phyloP scores from a whole-genome alignment of 768 basidiomycete species.

The Trametes cubensis region DNA sequence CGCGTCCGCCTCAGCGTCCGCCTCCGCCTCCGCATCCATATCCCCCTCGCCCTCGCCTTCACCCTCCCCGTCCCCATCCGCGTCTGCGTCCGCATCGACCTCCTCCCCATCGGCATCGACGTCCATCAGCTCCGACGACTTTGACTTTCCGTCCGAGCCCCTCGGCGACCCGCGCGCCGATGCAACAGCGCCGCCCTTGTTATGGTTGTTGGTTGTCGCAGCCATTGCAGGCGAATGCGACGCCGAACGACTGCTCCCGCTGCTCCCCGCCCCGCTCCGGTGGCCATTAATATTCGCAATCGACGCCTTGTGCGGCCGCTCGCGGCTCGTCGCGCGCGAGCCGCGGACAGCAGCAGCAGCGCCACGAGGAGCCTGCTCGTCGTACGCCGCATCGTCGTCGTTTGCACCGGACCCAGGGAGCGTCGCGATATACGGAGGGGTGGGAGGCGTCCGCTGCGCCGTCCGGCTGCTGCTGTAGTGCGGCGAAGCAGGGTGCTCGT shows the following conservation, averaged over 20 bases:
- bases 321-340: not conserved
- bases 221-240: slow-evolving; percentile 11
- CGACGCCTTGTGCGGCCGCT: slow-evolving; percentile 1
- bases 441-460: slow-evolving; percentile 21
- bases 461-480: slow-evolving; percentile 6
- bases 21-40: slow-evolving; percentile 38
- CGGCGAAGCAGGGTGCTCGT: slow-evolving; percentile 19
- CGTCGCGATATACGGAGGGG: slow-evolving; percentile 32
- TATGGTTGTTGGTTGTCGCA: no score
- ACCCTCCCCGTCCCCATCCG: slow-evolving; percentile 38
- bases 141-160: slow-evolving; percentile 19
- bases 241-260: slow-evolving; percentile 21
- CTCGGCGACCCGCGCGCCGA: slow-evolving; percentile 22
- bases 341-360: not conserved
- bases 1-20: slow-evolving; percentile 36
- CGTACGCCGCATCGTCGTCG: slow-evolving; percentile 31
- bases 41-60: slow-evolving; percentile 37
- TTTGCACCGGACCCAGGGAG: slow-evolving; percentile 28
- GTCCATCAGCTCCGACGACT: slow-evolving; percentile 20
- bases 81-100: slow-evolving; percentile 18
- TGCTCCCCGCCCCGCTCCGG: slow-evolving; percentile 2
- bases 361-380: not conserved
- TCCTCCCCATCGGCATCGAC: slow-evolving; percentile 23
- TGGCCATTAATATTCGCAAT: slow-evolving; percentile 8
- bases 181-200: not conserved